Evolutionary conservation across 2,329 filamentous ascomycete species (phyloP).

Genomic region (Camillea tinctor): DNA sequence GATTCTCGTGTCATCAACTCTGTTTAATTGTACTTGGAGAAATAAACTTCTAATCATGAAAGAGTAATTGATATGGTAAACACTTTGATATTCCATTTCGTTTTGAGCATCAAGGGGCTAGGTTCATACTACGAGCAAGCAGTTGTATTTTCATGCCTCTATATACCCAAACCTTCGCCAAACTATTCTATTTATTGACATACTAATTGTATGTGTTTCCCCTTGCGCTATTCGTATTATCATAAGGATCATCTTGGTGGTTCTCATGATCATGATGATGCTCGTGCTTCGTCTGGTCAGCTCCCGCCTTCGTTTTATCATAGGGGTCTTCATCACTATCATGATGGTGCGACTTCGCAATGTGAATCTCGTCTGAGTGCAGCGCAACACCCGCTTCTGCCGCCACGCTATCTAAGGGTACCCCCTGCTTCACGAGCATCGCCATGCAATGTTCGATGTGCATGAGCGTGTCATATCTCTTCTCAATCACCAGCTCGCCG

Average conservation of each 20-base stretch:
- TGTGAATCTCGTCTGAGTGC: neutral
- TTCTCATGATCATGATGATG: neutral
- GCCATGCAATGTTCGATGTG: slow-evolving; percentile 1
- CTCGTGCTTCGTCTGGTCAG: neutral
- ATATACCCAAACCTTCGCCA: no score
- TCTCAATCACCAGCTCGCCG: neutral
- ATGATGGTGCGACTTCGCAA: neutral
- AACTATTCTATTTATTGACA: neutral
- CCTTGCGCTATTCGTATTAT: neutral
- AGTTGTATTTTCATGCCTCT: no score
- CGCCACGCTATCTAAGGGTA: neutral
- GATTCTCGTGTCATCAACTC: no score
- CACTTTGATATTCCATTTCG: no score
- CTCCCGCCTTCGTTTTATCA: neutral
- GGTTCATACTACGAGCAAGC: no score
- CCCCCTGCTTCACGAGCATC: neutral
- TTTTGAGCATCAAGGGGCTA: no score
- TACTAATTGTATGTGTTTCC: neutral
- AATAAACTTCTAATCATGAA: no score
- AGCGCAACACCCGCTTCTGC: neutral
- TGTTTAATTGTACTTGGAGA: no score
- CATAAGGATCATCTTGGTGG: neutral
- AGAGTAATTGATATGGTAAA: no score
- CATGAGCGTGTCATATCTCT: neutral
- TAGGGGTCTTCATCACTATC: neutral